phyloP scores from a whole-genome alignment of 345 rosid genomes.

The Populus deltoides region DNA sequence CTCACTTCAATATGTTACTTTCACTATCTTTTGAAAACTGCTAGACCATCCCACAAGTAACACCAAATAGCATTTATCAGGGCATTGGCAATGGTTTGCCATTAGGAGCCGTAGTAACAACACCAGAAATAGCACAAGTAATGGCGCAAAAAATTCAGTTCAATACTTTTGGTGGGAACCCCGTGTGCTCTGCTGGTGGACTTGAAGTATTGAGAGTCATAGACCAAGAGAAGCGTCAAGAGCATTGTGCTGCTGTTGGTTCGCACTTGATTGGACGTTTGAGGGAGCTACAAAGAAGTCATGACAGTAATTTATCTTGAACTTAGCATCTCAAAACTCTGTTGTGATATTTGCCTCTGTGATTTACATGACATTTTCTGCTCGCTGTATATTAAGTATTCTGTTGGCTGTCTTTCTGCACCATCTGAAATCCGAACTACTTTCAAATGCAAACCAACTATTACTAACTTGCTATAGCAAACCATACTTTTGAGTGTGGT shows the following conservation, averaged over 20 bases:
- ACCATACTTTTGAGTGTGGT: neutral
- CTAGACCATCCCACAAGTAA: neutral
- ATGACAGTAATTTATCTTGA: slow-evolving; percentile 54
- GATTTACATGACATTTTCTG: neutral
- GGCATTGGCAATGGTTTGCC: slow-evolving; percentile 98
- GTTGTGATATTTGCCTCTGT: neutral
- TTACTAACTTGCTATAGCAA: neutral
- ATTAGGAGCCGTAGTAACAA: slow-evolving; percentile 90
- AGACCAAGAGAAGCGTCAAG: slow-evolving; percentile 87
- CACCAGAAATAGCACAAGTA: slow-evolving; percentile 92
- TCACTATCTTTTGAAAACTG: neutral
- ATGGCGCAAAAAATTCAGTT: slow-evolving; percentile 82
- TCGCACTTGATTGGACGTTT: slow-evolving; percentile 69
- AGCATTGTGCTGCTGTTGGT: slow-evolving; percentile 75
- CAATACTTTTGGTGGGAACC: slow-evolving; percentile 96
- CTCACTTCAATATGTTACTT: neutral
- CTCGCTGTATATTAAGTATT: neutral
- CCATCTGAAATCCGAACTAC: neutral
- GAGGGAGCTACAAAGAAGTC: slow-evolving; percentile 61
- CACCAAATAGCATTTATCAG: slow-evolving; percentile 29
- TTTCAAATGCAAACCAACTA: neutral
- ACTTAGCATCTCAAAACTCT: slow-evolving; percentile 4
- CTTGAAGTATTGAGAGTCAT: slow-evolving; percentile 85
- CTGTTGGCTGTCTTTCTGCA: neutral
- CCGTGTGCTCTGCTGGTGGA: slow-evolving; percentile 96